Evolutionary conservation across 2,329 filamentous ascomycete genomes (phyloP).

Genomic region (Emergomyces orientalis): DNA sequence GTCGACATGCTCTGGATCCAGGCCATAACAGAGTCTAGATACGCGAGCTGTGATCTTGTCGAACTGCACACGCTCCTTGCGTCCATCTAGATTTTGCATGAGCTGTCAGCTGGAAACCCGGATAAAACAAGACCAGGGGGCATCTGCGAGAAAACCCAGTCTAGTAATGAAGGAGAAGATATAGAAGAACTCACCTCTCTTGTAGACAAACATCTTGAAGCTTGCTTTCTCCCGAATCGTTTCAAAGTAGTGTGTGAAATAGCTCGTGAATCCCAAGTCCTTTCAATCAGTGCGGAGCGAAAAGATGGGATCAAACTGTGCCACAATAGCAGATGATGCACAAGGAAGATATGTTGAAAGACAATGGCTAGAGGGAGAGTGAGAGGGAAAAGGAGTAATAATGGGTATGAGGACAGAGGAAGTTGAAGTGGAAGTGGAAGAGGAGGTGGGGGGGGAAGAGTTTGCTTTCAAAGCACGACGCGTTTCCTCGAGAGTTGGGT

Average conservation of each 20-base stretch:
- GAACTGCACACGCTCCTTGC: conserved; percentile 99
- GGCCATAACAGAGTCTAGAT: conserved; percentile 91
- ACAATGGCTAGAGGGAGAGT: background rate
- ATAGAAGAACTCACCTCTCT: conserved; percentile 44
- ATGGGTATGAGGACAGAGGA: background rate
- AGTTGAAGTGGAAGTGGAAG: conserved; percentile 4
- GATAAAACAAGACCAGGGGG: background rate
- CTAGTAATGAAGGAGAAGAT: background rate
- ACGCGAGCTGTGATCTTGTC: conserved; percentile 99
- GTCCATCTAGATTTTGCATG: conserved; percentile 60
- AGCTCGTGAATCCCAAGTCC: background rate
- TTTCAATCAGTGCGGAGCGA: background rate
- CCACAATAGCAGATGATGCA: background rate
- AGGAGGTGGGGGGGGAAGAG: background rate
- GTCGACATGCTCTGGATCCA: conserved; percentile 92
- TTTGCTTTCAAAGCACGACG: conserved; percentile 6
- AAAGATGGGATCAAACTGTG: background rate
- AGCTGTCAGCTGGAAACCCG: conserved; percentile 18
- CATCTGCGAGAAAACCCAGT: background rate
- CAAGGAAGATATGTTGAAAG: background rate
- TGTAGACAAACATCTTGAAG: conserved; percentile 52
- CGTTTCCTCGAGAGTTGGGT: conserved; percentile 5
- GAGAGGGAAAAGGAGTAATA: background rate
- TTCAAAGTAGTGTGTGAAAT: background rate
- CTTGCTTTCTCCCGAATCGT: background rate